Base-by-base conservation (phyloP, 495 filamentous ascomycete genomes). In the Penicillium lividum region DNA sequence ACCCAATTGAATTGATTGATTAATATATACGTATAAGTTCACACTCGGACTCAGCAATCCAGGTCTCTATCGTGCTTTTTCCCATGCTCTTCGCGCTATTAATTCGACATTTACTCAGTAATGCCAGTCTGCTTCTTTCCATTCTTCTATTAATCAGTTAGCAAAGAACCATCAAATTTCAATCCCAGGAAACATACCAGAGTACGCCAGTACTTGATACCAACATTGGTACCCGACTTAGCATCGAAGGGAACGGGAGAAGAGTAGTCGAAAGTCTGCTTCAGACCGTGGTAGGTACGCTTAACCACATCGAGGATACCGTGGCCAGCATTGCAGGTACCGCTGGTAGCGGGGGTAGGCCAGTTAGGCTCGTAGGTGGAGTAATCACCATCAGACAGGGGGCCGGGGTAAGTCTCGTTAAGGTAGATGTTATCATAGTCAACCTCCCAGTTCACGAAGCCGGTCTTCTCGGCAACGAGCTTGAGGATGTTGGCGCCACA, bases 401-500 rank as follows among this genome's bases (percentile, higher is more conserved):
- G 80, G 2, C 80, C 80, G 29, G 77, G 77, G 61, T 78, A 78
- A 15, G 77, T 77, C 59, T 73, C 62, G 62, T 81, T 83, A 16
- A 82, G 50, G 55, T 59, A 76, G 22, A 79, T 63, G 34, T 76
- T 72, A 31, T 57, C 70, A 34, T 66, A 70, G 55, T 82, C 73
- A 34, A 81, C 77, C 3, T 76, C 56, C 51, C 70, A 78, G 65
- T 82, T 89, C 36, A 68, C 58, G 64, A 86, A 87, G 42, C 82
- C 82, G 4, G 80, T 81, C 63, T 76, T 75, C 34, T 83, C 76
- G 8, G 85, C 82, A 18, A 87, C 82, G n/a, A 85, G 68, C 31
- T 80, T 64, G 55, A 89, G 84, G 18, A 89, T 74, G 56, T 90
- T 90, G 31, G 87, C 87, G 56, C 86, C 86, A 43, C 86, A 86